A percentile compares a stretch with the other conserved stretches of the same genome.
phyloP scores from a whole-genome alignment of 768 basidiomycete species.

The Naematelia aurantialba region DNA sequence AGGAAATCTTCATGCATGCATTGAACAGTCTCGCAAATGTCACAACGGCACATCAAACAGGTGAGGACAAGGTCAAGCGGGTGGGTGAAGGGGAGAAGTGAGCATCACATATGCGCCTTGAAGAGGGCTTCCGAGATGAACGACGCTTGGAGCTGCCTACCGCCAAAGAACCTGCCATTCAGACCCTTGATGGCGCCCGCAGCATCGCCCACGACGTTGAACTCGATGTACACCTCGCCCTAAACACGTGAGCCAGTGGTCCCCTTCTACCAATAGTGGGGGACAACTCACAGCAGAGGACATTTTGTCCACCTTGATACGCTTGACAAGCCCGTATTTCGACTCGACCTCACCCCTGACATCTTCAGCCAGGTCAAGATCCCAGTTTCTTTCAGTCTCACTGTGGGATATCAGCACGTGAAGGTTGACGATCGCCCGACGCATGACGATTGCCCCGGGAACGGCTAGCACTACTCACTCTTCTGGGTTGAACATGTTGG shows the following conservation, averaged over 20 bases:
- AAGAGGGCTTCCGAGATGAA: conserved; percentile 89
- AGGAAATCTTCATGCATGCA: neutral
- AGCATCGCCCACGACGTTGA: conserved; percentile 71
- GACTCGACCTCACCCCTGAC: conserved; percentile 88
- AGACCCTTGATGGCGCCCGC: conserved; percentile 81
- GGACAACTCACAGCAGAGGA: conserved; percentile 66
- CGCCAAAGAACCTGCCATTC: conserved; percentile 96
- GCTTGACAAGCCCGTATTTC: conserved; percentile 81
- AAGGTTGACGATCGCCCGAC: too few species aligned
- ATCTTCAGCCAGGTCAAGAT: conserved; percentile 90
- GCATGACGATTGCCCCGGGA: conserved; percentile 12
- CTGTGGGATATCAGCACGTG: conserved; percentile 52
- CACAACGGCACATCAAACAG: too few species aligned
- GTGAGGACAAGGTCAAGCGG: neutral
- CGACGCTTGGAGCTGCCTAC: conserved; percentile 75
- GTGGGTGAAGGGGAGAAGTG: neutral
- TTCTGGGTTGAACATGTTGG: conserved; percentile 97
- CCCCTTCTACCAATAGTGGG: too few species aligned
- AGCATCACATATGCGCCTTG: conserved; percentile 42
- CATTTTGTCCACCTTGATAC: conserved; percentile 90
- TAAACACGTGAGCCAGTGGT: too few species aligned
- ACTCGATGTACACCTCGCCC: conserved; percentile 98
- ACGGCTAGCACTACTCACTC: too few species aligned
- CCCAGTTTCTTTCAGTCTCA: conserved; percentile 95
- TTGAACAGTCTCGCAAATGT: neutral